phyloP scores from a whole-genome alignment of 2,329 filamentous ascomycete genomes.

The Blumeria hordei region DNA sequence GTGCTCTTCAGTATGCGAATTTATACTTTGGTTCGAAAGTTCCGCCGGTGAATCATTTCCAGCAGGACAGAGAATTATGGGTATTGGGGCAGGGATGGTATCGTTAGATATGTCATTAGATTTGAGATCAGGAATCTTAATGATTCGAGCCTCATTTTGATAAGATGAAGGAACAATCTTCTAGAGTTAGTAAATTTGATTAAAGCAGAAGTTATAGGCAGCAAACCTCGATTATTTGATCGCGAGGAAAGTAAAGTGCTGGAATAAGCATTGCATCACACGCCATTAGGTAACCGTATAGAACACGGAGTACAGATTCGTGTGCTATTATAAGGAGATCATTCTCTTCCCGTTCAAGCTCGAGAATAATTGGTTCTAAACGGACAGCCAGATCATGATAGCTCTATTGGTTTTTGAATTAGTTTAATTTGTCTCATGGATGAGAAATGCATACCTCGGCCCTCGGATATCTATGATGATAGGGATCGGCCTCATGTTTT shows the following conservation, averaged over 20 bases:
- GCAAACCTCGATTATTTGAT: slow-evolving; percentile 78
- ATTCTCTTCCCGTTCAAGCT: slow-evolving; percentile 88
- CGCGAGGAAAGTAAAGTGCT: slow-evolving; percentile 72
- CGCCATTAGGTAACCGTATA: slow-evolving; percentile 97
- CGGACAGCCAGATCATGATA: slow-evolving; percentile 98
- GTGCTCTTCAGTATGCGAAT: background rate
- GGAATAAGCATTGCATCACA: slow-evolving; percentile 92
- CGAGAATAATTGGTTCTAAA: slow-evolving; percentile 89
- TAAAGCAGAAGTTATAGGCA: background rate
- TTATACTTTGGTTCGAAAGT: background rate
- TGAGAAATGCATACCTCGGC: slow-evolving; percentile 43
- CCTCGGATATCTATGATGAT: slow-evolving; percentile 86
- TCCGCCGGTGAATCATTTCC: background rate
- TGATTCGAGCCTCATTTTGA: slow-evolving; percentile 82
- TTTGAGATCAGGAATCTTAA: slow-evolving; percentile 52
- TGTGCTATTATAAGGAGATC: slow-evolving; percentile 97
- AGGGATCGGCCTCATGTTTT: slow-evolving; percentile 85
- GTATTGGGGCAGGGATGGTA: slow-evolving; percentile 56
- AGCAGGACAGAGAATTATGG: slow-evolving; percentile 12
- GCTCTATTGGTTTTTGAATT: slow-evolving; percentile 31
- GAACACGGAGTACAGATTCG: slow-evolving; percentile 85
- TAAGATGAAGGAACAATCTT: slow-evolving; percentile 86
- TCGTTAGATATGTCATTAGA: slow-evolving; percentile 45
- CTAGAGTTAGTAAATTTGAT: background rate
- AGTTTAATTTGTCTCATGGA: slow-evolving; percentile 1